Base-by-base conservation (phyloP, 192 early-diverging fungal species). In the Geranomyces michiganensis region DNA sequence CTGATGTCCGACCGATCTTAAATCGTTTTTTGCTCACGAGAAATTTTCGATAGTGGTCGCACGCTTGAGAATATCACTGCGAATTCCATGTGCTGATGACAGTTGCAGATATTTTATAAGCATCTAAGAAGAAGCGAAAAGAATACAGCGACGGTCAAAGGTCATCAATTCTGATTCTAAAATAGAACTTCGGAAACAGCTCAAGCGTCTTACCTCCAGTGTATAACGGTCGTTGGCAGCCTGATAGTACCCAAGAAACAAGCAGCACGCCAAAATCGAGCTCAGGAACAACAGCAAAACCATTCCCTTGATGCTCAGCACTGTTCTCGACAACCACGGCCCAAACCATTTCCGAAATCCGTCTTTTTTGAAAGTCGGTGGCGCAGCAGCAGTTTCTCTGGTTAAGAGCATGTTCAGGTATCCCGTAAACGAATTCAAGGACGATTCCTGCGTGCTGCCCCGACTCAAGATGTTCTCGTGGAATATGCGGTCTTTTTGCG, bases 221-320 rank as follows among this genome's bases (percentile, higher is more conserved):
- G 21, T 60, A 17, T 32, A 5, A 6, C 29, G 24, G 30, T 60
- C 24, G 7, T 8, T 26, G 4, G 31, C 31, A 4, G 22, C 31
- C 30, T 60, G 22, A 19, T 60, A 60, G 31, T 32, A 32, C 4
- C 58, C 58, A 19, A 60, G 31, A 33, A 60, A 60, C 29, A 60
- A 8, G 31, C 31, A 32, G 29, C 29, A 60, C 31, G 58, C 3
- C 58, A 60, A 17, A 60, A 60, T 26, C 3, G 58, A 31, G 31
- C 7, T 5, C 5, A 27, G 17, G 26, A 60, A 60, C 15, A 60
- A 4, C 58, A 6, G 3, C 31, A 60, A 32, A 29, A 60, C 26
- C 58, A 60, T 29, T 9, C 58, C 58, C 10, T 60, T 60, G 58
- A 60, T 60, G 58, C 58, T 60, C 4, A 60, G 26, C 5, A 60